Conservation (phyloP, 164 flowering plant genomes). For the Pachysandra terminalis region DNA sequence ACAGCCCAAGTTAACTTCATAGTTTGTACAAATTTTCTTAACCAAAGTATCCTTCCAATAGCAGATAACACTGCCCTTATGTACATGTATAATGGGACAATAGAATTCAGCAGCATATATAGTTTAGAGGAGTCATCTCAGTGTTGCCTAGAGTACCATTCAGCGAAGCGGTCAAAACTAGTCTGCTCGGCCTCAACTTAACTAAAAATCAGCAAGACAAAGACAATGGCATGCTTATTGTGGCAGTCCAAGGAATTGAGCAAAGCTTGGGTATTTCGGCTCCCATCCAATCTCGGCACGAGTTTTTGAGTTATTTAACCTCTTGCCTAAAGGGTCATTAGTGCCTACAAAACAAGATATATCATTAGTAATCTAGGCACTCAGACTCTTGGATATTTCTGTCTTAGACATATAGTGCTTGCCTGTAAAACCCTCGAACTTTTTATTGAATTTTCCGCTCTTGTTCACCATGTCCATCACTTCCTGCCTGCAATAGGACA, state of each 20-base stretch:
- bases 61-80: no score
- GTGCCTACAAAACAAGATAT: slow-evolving; percentile 39
- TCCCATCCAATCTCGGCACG: slow-evolving; percentile 69
- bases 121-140: no score
- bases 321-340: slow-evolving; percentile 64
- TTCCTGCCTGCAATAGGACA: slow-evolving; percentile 56
- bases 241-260: slow-evolving; percentile 45
- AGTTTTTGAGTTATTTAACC: slow-evolving; percentile 60
- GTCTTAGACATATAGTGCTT: slow-evolving; percentile 5
- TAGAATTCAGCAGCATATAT: neutral
- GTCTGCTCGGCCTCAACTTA: neutral
- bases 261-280: slow-evolving; percentile 69
- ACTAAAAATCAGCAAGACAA: no score
- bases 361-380: neutral
- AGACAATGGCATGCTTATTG: slow-evolving; percentile 9
- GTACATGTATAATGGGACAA: neutral
- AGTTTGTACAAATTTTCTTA: no score
- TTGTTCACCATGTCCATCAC: slow-evolving; percentile 72
- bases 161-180: no score
- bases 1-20: no score
- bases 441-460: slow-evolving; percentile 73
- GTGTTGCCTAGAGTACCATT: no score
- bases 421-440: slow-evolving; percentile 50
- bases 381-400: neutral
- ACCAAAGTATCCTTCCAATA: no score